Conservation (phyloP, 1,284 basidiomycete species). For the Cutaneotrichosporon sp. region DNA sequence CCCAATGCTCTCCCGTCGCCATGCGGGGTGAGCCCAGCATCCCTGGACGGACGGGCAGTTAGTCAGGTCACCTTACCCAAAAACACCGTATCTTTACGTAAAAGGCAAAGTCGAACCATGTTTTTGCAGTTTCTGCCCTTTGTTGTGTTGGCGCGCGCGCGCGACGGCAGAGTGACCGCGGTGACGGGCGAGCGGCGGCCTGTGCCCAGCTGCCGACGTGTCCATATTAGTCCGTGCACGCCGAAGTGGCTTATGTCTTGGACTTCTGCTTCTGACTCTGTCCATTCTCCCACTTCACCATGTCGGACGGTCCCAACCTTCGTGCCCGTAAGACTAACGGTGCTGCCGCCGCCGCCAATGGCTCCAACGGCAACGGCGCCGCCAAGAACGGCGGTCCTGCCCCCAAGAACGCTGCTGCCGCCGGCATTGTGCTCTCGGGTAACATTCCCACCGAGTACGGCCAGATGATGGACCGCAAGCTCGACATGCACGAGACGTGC, state of each 20-base stretch:
- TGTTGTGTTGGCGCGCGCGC: no score
- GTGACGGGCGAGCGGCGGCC: no score
- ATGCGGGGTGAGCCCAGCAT: no score
- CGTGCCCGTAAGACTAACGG: slow-evolving; percentile 25
- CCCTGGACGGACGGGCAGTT: neutral
- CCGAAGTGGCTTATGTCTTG: no score
- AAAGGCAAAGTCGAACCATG: slow-evolving; percentile 4
- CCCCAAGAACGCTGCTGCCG: neutral
- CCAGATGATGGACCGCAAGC: slow-evolving; percentile 61
- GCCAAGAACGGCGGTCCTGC: neutral
- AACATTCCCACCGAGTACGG: slow-evolving; percentile 57
- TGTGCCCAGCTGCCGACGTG: no score
- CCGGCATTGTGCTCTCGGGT: slow-evolving; percentile 22
- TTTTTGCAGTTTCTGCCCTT: neutral
- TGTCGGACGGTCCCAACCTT: slow-evolving; percentile 17
- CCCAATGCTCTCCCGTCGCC: no score
- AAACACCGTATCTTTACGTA: neutral
- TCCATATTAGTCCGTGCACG: neutral
- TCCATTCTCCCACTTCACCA: neutral
- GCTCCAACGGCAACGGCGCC: slow-evolving; percentile 8
- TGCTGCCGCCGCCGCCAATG: slow-evolving; percentile 3
- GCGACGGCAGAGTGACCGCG: no score
- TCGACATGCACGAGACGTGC: slow-evolving; percentile 69
- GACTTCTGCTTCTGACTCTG: neutral
- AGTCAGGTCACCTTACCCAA: neutral